Evolutionary conservation across 2,329 filamentous ascomycete species (phyloP).

Genomic region (Pezicula carpinea): DNA sequence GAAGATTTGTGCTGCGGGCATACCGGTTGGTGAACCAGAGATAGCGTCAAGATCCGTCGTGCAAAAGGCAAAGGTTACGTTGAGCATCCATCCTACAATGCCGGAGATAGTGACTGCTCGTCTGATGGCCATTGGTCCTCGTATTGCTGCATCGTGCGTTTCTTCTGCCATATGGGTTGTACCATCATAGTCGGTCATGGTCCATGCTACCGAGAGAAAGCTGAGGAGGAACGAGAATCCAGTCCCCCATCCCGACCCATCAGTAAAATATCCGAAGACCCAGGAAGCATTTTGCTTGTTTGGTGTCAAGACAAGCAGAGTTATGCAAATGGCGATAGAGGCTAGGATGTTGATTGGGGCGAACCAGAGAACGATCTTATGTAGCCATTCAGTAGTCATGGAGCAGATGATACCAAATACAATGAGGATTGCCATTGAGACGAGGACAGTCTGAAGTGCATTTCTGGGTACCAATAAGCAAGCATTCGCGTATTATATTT

Average conservation of each 20-base stretch:
- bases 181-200: slow-evolving; percentile 66
- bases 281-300: slow-evolving; percentile 53
- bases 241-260: slow-evolving; percentile 59
- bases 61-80: slow-evolving; percentile 60
- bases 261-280: slow-evolving; percentile 57
- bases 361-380: slow-evolving; percentile 59
- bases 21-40: slow-evolving; percentile 51
- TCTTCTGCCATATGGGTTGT: slow-evolving; percentile 67
- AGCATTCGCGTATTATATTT: neutral
- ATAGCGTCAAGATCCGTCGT: slow-evolving; percentile 53
- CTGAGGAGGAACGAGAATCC: slow-evolving; percentile 57
- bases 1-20: slow-evolving; percentile 56
- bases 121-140: slow-evolving; percentile 55
- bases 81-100: slow-evolving; percentile 56
- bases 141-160: slow-evolving; percentile 57
- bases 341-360: slow-evolving; percentile 61
- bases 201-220: slow-evolving; percentile 53
- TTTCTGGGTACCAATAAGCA: slow-evolving; percentile 34
- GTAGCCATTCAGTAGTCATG: slow-evolving; percentile 53
- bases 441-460: slow-evolving; percentile 51
- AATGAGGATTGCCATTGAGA: slow-evolving; percentile 51
- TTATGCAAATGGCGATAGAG: slow-evolving; percentile 54
- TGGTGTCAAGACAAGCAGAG: slow-evolving; percentile 52
- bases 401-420: slow-evolving; percentile 56
- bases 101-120: slow-evolving; percentile 56